Evolutionary conservation across 129 eudicot species (phyloP).

Genomic region (Arctium lappa): DNA sequence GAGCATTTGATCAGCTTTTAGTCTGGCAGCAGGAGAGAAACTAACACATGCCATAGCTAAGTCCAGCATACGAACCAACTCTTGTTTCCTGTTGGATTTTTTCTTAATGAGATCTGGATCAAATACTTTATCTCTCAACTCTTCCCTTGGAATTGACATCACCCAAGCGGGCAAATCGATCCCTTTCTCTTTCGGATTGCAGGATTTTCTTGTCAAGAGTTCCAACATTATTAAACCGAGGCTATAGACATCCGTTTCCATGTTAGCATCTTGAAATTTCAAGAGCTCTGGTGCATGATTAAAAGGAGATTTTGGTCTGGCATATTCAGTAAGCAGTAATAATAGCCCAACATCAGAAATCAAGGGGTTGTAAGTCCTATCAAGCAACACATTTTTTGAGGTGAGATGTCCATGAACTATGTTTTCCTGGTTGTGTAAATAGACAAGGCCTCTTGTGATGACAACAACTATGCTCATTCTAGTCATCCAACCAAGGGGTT

Average conservation of each 20-base stretch:
- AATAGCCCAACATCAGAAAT: background rate
- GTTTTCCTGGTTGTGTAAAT: background rate
- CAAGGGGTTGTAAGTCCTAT: background rate
- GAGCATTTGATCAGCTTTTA: background rate
- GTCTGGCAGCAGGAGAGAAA: background rate
- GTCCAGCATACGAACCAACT: background rate
- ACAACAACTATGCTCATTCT: background rate
- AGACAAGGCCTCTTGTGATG: background rate
- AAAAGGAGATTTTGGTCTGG: too few species aligned
- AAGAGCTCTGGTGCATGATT: too few species aligned
- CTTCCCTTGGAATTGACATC: background rate
- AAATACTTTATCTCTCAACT: background rate
- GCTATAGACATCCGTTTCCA: background rate
- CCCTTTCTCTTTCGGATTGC: background rate
- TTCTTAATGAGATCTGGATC: background rate
- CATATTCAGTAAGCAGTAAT: background rate
- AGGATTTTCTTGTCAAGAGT: conserved; percentile 1
- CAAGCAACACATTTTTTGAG: background rate
- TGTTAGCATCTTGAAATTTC: background rate
- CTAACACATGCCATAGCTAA: background rate
- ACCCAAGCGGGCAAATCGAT: background rate
- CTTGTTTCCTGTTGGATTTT: background rate
- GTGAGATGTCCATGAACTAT: background rate
- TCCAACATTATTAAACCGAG: background rate
- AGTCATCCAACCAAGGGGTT: background rate